Evolutionary conservation across 768 basidiomycete genomes (phyloP).

Genomic region (Boletus vinaceobasis): DNA sequence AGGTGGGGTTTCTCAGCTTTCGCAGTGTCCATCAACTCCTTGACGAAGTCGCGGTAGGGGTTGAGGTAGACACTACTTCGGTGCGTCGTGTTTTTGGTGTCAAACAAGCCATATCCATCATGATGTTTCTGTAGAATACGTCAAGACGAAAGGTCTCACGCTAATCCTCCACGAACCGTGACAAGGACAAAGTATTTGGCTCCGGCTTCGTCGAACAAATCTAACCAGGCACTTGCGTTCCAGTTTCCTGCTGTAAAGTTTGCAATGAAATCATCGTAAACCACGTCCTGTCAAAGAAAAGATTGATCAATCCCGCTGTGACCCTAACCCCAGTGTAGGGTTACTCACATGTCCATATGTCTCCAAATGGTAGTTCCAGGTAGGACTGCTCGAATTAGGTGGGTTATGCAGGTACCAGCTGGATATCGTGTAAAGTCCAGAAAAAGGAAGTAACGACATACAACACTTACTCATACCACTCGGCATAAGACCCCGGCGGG

Average conservation of each 20-base stretch:
- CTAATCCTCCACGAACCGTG: constrained; percentile 33
- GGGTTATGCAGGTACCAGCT: constrained; percentile 42
- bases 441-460: too few relatives aligned
- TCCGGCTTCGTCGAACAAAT: constrained; percentile 52
- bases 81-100: constrained; percentile 51
- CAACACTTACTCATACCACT: constrained; percentile 55
- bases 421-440: not conserved
- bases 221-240: constrained; percentile 52
- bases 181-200: constrained; percentile 62
- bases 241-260: constrained; percentile 51
- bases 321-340: not conserved
- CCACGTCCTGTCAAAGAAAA: too few relatives aligned
- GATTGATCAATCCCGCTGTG: too few relatives aligned
- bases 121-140: constrained; percentile 49
- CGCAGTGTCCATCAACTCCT: constrained; percentile 49
- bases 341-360: constrained; percentile 39
- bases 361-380: constrained; percentile 48
- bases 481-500: constrained; percentile 40
- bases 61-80: constrained; percentile 47
- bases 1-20: constrained; percentile 47
- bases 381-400: constrained; percentile 36
- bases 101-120: constrained; percentile 56
- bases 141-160: not conserved
- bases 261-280: constrained; percentile 58
- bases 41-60: constrained; percentile 49